Base-by-base conservation (phyloP, 1,284 basidiomycete species). In the Termitomyces sp. region DNA sequence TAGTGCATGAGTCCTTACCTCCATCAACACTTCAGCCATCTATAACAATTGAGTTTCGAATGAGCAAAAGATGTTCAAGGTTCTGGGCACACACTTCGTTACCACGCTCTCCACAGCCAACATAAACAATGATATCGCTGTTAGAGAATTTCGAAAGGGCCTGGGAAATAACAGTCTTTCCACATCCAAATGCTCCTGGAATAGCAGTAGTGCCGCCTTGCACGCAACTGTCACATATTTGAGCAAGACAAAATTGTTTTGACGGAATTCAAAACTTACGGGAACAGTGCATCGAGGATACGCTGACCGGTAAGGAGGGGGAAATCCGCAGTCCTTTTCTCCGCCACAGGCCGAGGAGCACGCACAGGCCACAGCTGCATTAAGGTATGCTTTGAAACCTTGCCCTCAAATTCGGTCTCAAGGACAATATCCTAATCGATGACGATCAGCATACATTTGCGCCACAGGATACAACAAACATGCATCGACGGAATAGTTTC, bases 121-220 rank as follows among this genome's bases (percentile, higher is more conserved):
- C 97, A 69, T 99, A 99, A 63, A 98, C 88, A 69, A 99, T 99
- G 65, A 98, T 98, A 70, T 99, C 96, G 64, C 95, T 98, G 79
- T 99, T 99, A 34, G 97, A 99, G 76, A 88, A 99, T 72, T 99
- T 99, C 63, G 97, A 98, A 58, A 99, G 78, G 12, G 96, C 97
- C 76, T 97, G 88, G 38, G 93, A 95, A 66, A 98, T 98, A 65
- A 98, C 94, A 24, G 94, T 98, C 80, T 95, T 95, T 64, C 93
- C 93, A 67, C 96, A 98, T 67, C 97, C 97, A 72, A 99, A 99
- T 64, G 97, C 97, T 64, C 97, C 97, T 30, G 97, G 97, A 70
- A 99, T 99, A 59, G 96, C 94, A 6, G 97, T 99, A 8, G 97
- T 99, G 57, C 97, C 97, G 64, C 97, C 97, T 77, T 99, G 97